Conservation (phyloP, 352 stramenopile species). For the Pythium aphanidermatum region DNA sequence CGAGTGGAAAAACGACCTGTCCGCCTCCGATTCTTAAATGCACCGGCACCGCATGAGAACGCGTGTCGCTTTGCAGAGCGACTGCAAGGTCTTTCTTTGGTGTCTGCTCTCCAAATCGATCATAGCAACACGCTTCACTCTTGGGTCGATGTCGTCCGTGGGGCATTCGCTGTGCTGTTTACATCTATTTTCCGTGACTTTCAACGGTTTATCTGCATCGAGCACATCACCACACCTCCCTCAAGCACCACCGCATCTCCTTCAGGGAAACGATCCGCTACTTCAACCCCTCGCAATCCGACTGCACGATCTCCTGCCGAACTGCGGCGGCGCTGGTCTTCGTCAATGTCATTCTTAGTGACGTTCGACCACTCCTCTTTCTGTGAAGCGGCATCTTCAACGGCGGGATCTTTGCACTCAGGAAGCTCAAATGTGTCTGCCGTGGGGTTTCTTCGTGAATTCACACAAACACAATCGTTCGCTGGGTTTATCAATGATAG, state of each 20-base stretch:
- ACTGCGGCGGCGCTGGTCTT: constrained; percentile 30
- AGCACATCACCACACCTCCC: constrained; percentile 16
- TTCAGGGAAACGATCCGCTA: neutral
- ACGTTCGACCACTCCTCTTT: constrained; percentile 47
- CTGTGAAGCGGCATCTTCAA: constrained; percentile 19
- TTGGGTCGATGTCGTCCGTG: constrained; percentile 60
- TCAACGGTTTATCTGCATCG: constrained; percentile 37
- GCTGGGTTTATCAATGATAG: constrained; percentile 56
- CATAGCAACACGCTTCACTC: constrained; percentile 31
- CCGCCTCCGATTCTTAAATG: constrained; percentile 56
- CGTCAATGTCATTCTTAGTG: constrained; percentile 39
- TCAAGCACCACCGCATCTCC: neutral
- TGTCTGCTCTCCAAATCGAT: constrained; percentile 40
- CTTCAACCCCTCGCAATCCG: neutral
- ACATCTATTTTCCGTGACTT: constrained; percentile 58
- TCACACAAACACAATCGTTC: constrained; percentile 60
- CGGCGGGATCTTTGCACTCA: constrained; percentile 4
- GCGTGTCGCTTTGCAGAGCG: constrained; percentile 55
- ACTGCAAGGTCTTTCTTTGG: constrained; percentile 41
- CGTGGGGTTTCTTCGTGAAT: constrained; percentile 40
- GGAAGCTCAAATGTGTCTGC: no score
- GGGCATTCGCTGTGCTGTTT: constrained; percentile 59
- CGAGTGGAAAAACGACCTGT: constrained; percentile 39
- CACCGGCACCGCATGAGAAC: constrained; percentile 39
- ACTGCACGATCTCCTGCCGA: constrained; percentile 5